phyloP scores from a whole-genome alignment of 805 yeast species.

The Candida arabinofermentans region DNA sequence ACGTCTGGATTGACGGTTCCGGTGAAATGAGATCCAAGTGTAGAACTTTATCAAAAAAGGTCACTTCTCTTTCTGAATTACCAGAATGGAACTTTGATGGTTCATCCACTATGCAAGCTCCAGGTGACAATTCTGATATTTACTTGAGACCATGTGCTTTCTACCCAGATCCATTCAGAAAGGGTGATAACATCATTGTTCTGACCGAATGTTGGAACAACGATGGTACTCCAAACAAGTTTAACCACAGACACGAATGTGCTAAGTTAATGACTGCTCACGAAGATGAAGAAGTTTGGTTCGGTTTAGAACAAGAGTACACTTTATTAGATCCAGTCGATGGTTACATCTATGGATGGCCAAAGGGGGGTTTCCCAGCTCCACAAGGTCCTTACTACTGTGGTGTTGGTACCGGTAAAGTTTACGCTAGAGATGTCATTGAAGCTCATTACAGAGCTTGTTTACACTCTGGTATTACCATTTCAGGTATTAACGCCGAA shows the following conservation, averaged over 20 bases:
- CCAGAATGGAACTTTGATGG: slow-evolving; percentile 99
- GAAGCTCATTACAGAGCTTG: slow-evolving; percentile 99
- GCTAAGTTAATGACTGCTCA: slow-evolving; percentile 94
- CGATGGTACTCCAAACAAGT: slow-evolving; percentile 98
- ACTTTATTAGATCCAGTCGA: slow-evolving; percentile 83
- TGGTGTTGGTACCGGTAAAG: slow-evolving; percentile 99
- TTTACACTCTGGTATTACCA: slow-evolving; percentile 82
- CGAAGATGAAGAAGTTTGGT: slow-evolving; percentile 82
- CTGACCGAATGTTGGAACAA: slow-evolving; percentile 96
- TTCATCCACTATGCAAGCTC: slow-evolving; percentile 97
- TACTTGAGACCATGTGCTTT: slow-evolving; percentile 93
- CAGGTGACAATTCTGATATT: slow-evolving; percentile 95
- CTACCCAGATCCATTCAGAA: slow-evolving; percentile 96
- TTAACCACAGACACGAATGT: slow-evolving; percentile 97
- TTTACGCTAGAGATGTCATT: slow-evolving; percentile 94
- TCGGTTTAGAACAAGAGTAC: slow-evolving; percentile 98
- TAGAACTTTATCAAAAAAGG: slow-evolving; percentile 70
- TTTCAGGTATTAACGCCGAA: slow-evolving; percentile 98
- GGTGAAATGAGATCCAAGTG: slow-evolving; percentile 93
- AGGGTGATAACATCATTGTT: slow-evolving; percentile 94
- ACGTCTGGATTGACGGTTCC: slow-evolving; percentile 95
- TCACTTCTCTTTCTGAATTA: slow-evolving; percentile 73
- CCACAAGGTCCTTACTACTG: slow-evolving; percentile 99
- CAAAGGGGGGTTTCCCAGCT: slow-evolving; percentile 99
- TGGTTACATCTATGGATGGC: slow-evolving; percentile 96